Conservation (phyloP, 371 early-diverging fungal species). For the Basidiobolus meristosporus region DNA sequence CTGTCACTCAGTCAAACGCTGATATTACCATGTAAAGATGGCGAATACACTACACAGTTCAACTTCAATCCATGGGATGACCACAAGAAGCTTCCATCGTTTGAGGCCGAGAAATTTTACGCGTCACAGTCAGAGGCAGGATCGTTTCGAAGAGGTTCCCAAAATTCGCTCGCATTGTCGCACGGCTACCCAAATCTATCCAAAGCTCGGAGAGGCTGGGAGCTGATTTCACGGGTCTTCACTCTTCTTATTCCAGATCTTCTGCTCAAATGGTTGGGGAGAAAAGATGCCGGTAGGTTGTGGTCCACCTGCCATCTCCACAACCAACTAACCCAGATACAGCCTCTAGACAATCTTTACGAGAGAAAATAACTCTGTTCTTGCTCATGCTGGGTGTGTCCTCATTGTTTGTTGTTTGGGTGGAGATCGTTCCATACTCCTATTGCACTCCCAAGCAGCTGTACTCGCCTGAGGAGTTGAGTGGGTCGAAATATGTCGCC, state of each 20-base stretch:
- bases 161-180: no score
- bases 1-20: no score
- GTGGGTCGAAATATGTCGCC: not conserved
- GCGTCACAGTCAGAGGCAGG: no score
- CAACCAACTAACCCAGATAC: not conserved
- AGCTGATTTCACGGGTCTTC: not conserved
- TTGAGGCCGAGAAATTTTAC: no score
- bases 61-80: no score
- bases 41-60: no score
- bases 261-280: not conserved
- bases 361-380: not conserved
- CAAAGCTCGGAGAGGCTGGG: not conserved
- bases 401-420: not conserved
- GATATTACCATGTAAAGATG: no score
- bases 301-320: no score
- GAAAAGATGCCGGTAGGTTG: not conserved
- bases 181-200: no score
- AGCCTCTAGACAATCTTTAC: not conserved
- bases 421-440: not conserved
- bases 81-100: no score
- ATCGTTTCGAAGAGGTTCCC: no score
- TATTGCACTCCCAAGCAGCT: not conserved
- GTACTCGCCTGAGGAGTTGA: not conserved
- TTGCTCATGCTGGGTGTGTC: not conserved
- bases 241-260: constrained; percentile 1